Evolutionary conservation across 2,329 filamentous ascomycete species (phyloP).

Genomic region (Botrytis hyacinthi): DNA sequence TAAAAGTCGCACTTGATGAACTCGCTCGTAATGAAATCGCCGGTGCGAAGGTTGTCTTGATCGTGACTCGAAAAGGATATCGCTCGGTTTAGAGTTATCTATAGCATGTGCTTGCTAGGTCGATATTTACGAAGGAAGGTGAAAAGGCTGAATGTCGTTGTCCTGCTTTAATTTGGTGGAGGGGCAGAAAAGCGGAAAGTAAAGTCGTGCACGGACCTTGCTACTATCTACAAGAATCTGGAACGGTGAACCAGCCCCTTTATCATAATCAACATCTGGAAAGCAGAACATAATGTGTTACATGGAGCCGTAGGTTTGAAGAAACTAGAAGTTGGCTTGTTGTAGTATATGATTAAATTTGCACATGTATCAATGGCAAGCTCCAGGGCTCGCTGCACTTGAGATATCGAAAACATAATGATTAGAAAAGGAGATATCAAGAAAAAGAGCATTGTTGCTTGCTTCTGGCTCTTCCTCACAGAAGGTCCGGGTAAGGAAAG

Average conservation of each 20-base stretch:
- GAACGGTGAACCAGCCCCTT: slow-evolving; percentile 5
- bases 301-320: not conserved
- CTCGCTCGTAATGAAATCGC: not conserved
- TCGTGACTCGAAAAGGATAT: not conserved
- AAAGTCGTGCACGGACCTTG: slow-evolving; percentile 12
- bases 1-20: slow-evolving; percentile 22
- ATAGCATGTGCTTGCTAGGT: slow-evolving; percentile 36
- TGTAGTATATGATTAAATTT: not conserved
- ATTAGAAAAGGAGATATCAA: not conserved
- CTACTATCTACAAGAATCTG: not conserved
- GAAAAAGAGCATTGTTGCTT: not conserved
- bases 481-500: not conserved
- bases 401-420: not conserved
- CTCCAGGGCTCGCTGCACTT: not conserved
- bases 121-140: slow-evolving; percentile 15
- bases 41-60: not conserved
- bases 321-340: not conserved
- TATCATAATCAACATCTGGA: not conserved
- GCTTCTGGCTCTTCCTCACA: not conserved
- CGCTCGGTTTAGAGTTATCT: slow-evolving; percentile 13
- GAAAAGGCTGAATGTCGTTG: slow-evolving; percentile 19
- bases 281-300: not conserved
- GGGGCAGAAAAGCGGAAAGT: slow-evolving; percentile 17
- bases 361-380: not conserved
- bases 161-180: slow-evolving; percentile 20